Base-by-base conservation (phyloP, 371 early-diverging fungal genomes). In the Vittaforma corneae region DNA sequence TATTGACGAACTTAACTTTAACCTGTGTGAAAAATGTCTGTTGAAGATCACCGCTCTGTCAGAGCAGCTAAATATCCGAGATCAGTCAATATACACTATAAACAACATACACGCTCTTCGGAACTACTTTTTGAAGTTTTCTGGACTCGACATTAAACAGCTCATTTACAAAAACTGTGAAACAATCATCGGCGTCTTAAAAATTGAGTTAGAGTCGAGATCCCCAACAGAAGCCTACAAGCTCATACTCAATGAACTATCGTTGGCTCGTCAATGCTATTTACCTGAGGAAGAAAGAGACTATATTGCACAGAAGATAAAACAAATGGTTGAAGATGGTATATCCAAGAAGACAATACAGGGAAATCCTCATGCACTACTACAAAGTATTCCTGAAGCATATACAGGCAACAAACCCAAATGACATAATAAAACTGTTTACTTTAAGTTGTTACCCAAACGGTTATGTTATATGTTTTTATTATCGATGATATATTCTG, bases 81-180 rank as follows among this genome's bases (percentile, higher is more conserved):
- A 59, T 5, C 67, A 62, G 55, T 47, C 14, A 62, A 57, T 68
- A 32, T 73, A 68, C 52, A 26, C 65, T 20, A 52, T 73, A 28
- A 73, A 73, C 37, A 73, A 73, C 42, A 26, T 56, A 2, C 50
- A 54, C 40, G 29, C 37, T 1, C 56, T 68, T 40, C 40, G 40
- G n/a, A n/a, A n/a, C n/a, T n/a, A n/a, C n/a, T n/a, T 40, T 11
- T 18, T 11, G 40, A 18, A 40, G 11, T 11, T 40, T 40, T 11
- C 11, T 40, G 40, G 40, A 40, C 11, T 11, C 11, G 40, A 40
- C 11, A 40, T 40, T 11, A 40, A 40, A 18, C 11, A 11, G 11
- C 11, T 40, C 11, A 18, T 40, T 18, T 11, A 40, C 40, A 40
- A 40, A 40, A 11, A 40, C 18, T 11, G 11, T 18, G 11, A 40